Percentiles rank a stretch among this genome's conserved stretches.
Evolutionary conservation across 148 eudicot genomes (phyloP).

Genomic region (Limonium bicolor): DNA sequence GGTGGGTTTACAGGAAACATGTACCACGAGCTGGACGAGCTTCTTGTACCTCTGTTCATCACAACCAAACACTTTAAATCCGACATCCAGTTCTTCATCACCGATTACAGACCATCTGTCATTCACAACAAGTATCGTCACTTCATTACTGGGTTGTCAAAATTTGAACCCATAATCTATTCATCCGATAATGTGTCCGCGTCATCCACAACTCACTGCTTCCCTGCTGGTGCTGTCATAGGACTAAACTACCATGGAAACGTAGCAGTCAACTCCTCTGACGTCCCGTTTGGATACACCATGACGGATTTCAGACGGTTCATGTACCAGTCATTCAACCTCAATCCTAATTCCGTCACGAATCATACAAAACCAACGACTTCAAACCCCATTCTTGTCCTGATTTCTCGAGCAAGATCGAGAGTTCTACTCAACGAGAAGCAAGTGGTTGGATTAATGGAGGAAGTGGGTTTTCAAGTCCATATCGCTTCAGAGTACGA

Average conservation of each 20-base stretch:
- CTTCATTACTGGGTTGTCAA: conserved; percentile 10
- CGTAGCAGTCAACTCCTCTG: conserved; percentile 11
- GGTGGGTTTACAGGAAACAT: conserved; percentile 34
- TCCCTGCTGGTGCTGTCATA: conserved; percentile 2
- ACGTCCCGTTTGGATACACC: conserved; percentile 5
- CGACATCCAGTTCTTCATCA: conserved; percentile 21
- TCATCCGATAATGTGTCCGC: conserved; percentile 11
- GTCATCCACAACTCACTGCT: conserved; percentile 17
- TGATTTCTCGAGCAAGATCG: conserved; percentile 15
- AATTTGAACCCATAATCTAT: conserved; percentile 6
- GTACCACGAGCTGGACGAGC: conserved; percentile 43
- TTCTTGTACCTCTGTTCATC: conserved; percentile 30
- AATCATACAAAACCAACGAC: conserved; percentile 6
- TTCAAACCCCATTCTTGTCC: conserved; percentile 8
- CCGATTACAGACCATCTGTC: conserved; percentile 10
- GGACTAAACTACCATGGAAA: conserved; percentile 21
- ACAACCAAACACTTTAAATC: conserved; percentile 24
- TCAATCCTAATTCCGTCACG: no score
- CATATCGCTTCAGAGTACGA: conserved; percentile 8
- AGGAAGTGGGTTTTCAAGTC: conserved; percentile 19
- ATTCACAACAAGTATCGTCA: conserved; percentile 17
- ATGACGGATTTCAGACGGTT: conserved; percentile 18
- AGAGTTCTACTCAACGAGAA: conserved; percentile 16
- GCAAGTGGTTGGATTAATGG: conserved; percentile 9
- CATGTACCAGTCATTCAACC: conserved; percentile 13